phyloP scores from a whole-genome alignment of 2,329 filamentous ascomycete genomes.

The Colletotrichum sp. region DNA sequence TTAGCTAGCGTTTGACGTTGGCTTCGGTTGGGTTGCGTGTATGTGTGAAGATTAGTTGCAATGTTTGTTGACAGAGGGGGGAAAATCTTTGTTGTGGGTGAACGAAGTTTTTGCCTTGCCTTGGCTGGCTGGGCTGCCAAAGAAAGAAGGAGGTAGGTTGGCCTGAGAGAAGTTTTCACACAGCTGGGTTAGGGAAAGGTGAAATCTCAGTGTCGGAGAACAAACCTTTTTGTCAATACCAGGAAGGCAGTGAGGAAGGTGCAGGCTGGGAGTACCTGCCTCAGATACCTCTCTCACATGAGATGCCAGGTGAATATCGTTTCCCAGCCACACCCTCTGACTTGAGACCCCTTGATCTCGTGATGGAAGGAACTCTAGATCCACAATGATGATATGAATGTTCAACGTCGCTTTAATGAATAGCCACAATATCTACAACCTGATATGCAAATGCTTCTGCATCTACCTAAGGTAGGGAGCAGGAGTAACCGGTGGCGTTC shows the following conservation, averaged over 20 bases:
- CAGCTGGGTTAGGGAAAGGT: background rate
- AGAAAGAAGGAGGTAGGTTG: background rate
- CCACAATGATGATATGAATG: background rate
- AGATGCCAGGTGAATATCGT: background rate
- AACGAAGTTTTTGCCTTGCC: background rate
- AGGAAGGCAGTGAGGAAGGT: background rate
- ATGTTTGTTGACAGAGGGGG: background rate
- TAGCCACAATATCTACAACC: background rate
- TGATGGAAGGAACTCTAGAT: no score
- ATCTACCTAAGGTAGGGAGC: background rate
- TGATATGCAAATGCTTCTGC: rapidly evolving
- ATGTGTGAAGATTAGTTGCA: background rate
- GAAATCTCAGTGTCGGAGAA: background rate
- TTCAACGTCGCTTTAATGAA: background rate
- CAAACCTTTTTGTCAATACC: background rate
- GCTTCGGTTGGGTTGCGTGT: no score
- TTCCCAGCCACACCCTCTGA: background rate
- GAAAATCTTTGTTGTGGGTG: background rate
- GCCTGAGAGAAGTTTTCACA: rapidly evolving
- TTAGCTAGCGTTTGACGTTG: background rate
- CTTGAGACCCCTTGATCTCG: no score
- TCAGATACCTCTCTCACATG: background rate
- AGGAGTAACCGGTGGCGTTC: background rate
- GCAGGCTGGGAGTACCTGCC: background rate
- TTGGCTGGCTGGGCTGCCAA: rapidly evolving